Conservation (phyloP, 495 filamentous ascomycete species). For the Penicillium egyptiacum region DNA sequence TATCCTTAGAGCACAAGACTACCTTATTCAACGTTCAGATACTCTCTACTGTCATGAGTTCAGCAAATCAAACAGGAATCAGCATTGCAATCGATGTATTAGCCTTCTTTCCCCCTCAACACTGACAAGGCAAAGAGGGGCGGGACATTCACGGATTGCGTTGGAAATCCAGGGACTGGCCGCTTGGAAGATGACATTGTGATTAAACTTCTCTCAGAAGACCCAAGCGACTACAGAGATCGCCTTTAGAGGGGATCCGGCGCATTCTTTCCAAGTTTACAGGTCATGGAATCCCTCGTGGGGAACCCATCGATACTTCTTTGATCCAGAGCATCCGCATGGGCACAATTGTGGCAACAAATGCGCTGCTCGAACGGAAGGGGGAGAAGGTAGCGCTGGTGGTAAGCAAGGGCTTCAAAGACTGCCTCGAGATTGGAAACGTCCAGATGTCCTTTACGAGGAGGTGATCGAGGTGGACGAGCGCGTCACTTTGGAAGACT, state of each 20-base stretch:
- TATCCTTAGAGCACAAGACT: too few relatives aligned
- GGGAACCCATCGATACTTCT: conserved; percentile 75
- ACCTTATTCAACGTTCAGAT: not conserved
- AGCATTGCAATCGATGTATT: conserved; percentile 32
- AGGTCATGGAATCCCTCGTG: conserved; percentile 67
- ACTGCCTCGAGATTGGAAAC: conserved; percentile 78
- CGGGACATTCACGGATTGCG: conserved; percentile 32
- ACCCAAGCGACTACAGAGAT: conserved; percentile 78
- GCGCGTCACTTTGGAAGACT: conserved; percentile 75
- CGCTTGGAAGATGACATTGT: conserved; percentile 51
- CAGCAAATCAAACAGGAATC: conserved; percentile 15
- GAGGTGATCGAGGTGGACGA: conserved; percentile 71
- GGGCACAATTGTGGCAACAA: conserved; percentile 83
- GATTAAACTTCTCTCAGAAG: conserved; percentile 80
- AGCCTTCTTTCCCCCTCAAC: not conserved
- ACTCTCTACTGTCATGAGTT: not conserved
- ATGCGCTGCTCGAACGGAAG: conserved; percentile 84
- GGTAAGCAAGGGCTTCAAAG: conserved; percentile 83
- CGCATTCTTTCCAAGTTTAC: conserved; percentile 77
- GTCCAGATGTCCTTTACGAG: conserved; percentile 71
- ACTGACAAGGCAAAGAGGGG: conserved; percentile 18
- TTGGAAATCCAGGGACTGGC: conserved; percentile 27
- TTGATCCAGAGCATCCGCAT: conserved; percentile 75
- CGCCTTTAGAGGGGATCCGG: conserved; percentile 78
- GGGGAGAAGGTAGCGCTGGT: conserved; percentile 84